Conservation (phyloP, 2,329 filamentous ascomycete genomes). For the Apiospora hydei region DNA sequence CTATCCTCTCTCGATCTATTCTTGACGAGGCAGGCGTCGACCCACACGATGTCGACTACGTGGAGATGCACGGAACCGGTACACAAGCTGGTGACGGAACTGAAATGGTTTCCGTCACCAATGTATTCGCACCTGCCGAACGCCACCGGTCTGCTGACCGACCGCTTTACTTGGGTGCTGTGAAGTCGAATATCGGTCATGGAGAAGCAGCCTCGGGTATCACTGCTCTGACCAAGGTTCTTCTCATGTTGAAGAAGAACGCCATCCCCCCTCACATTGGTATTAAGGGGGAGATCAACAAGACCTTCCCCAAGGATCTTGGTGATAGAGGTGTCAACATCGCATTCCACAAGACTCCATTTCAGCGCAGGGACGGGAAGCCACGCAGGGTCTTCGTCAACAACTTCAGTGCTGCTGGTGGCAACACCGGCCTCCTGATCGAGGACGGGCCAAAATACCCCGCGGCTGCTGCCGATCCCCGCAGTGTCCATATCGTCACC, state of each 20-base stretch:
- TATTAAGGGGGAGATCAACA: conserved; percentile 71
- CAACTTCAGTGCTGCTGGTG: conserved; percentile 75
- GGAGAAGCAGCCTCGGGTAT: conserved; percentile 68
- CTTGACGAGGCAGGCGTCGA: conserved; percentile 77
- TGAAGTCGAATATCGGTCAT: conserved; percentile 72
- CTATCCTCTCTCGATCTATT: conserved; percentile 73
- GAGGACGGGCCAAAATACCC: conserved; percentile 62
- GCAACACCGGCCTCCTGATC: conserved; percentile 72
- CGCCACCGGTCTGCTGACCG: conserved; percentile 54
- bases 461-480: conserved; percentile 52
- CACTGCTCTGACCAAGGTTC: conserved; percentile 68
- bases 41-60: conserved; percentile 79
- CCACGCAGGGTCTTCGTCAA: conserved; percentile 64
- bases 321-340: conserved; percentile 65
- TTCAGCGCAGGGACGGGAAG: conserved; percentile 55
- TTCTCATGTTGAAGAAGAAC: conserved; percentile 70
- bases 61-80: conserved; percentile 91
- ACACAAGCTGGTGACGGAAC: conserved; percentile 85
- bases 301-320: conserved; percentile 64
- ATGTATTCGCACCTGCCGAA: conserved; percentile 56
- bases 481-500: conserved; percentile 64
- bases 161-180: conserved; percentile 67
- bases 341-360: conserved; percentile 59
- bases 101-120: conserved; percentile 80
- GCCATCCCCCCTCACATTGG: conserved; percentile 71